Conservation (phyloP, 108 stramenopile species). For the Cyclotella distinguenda region DNA sequence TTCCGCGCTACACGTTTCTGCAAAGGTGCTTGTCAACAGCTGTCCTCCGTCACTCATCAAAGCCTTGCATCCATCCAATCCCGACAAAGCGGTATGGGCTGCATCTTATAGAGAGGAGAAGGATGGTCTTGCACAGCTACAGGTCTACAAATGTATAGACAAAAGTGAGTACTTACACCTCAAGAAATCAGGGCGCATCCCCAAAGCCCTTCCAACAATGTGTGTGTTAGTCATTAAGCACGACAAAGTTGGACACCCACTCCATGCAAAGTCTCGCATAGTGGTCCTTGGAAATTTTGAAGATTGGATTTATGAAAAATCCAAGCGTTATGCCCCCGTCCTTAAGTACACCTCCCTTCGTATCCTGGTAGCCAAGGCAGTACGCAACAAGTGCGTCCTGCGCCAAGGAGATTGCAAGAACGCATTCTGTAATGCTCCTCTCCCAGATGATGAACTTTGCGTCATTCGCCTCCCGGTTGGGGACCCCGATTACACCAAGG, state of each 20-base stretch:
- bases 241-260: background rate
- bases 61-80: constrained; percentile 7
- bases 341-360: constrained; percentile 11
- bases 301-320: constrained; percentile 8
- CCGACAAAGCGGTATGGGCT: constrained; percentile 2
- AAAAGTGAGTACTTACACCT: background rate
- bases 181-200: background rate
- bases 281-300: constrained; percentile 15
- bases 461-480: background rate
- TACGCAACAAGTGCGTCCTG: background rate
- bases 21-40: background rate
- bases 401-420: constrained; percentile 23
- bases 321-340: constrained; percentile 22
- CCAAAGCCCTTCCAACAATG: background rate
- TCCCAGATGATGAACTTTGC: constrained; percentile 9
- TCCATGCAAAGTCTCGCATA: constrained; percentile 2
- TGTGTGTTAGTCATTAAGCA: background rate
- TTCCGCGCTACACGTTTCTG: background rate
- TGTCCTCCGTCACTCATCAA: constrained; percentile 3
- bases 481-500: background rate
- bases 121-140: background rate
- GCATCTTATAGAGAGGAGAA: constrained; percentile 9
- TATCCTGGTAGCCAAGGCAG: constrained; percentile 2
- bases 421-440: constrained; percentile 18
- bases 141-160: background rate